Evolutionary conservation across 495 filamentous ascomycete species (phyloP).

Genomic region (Chaetomidium leptoderma): DNA sequence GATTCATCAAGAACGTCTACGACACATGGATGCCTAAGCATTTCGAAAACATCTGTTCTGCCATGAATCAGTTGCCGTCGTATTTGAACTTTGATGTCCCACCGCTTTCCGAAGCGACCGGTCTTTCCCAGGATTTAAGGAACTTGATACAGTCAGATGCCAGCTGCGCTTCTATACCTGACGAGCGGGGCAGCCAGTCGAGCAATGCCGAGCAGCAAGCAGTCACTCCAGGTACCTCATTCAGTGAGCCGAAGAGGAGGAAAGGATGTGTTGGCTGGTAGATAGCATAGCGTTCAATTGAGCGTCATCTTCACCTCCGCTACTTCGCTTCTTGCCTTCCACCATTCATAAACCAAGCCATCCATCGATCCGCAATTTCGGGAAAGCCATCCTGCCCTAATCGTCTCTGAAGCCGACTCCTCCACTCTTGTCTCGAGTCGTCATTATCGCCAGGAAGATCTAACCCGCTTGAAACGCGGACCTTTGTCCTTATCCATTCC

Average conservation of each 20-base stretch:
- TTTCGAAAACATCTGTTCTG: too few relatives aligned
- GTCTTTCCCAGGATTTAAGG: too few relatives aligned
- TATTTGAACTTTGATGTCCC: too few relatives aligned
- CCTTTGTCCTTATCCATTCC: constrained; percentile 17
- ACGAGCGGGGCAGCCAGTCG: constrained; percentile 7
- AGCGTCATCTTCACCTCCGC: too few relatives aligned
- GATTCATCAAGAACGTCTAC: too few relatives aligned
- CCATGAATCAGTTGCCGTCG: too few relatives aligned
- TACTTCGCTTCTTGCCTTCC: constrained; percentile 3
- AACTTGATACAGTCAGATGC: too few relatives aligned
- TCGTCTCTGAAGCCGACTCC: constrained; percentile 14
- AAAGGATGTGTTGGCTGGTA: not conserved
- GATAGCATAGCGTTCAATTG: not conserved
- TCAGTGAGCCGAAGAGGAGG: not conserved
- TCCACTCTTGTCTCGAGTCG: constrained; percentile 13
- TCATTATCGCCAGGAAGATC: constrained; percentile 14
- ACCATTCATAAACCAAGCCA: constrained; percentile 14
- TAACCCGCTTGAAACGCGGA: constrained; percentile 15
- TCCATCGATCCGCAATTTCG: constrained; percentile 14
- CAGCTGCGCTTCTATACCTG: not conserved
- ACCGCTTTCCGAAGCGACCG: too few relatives aligned
- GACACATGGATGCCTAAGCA: too few relatives aligned
- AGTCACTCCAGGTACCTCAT: not conserved
- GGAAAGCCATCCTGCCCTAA: constrained; percentile 16
- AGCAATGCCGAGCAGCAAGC: not conserved